Base-by-base conservation (phyloP, 805 yeast genomes). In the Lachancea lanzarotensis region DNA sequence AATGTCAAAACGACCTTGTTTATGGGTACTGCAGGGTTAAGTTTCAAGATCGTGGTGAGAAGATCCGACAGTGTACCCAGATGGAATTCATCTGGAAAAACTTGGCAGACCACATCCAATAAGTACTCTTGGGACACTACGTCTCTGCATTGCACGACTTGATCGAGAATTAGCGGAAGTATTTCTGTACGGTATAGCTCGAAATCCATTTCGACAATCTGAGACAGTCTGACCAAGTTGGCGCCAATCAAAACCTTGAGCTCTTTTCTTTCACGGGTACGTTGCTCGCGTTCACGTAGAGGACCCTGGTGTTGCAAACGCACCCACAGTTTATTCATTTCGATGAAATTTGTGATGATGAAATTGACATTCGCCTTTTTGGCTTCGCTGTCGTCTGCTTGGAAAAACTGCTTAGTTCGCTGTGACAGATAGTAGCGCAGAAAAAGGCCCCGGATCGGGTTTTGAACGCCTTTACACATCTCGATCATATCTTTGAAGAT, bases 291-390 rank as follows among this genome's bases (percentile, higher is more conserved):
- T 55, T 91, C 96, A 35, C 84, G 76, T 3, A 91, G 78, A 50
- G 88, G 96, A 1, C 98, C 98, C 65, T 89, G 96, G 62, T 90
- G 96, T 66, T 91, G 98, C 52, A 90, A 70, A 42, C 98, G 76
- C 3, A 93, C 98, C 98, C 98, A 93, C 38, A 93, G 72, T 64
- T 93, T 93, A 69, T 93, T 93, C 98, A 93, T 93, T 63, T 93
- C 98, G 46, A 91, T 81, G 62, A 93, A 93, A 62, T 93, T 93
- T 16, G 86, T 78, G 42, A 87, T 74, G 30, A 90, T 76, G 58
- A 90, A 91, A 46, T 81, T 79, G 35, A 88, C 83, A 2, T 57
- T 54, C 38, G 63, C 62, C 36, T 42, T 42, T 25, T 38, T 48
- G 22, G 43, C 45, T 26, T 55, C 54, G n/a, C 34, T 25, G 13